Evolutionary conservation across 2,329 filamentous ascomycete species (phyloP).

Genomic region (Talaromyces sp.): DNA sequence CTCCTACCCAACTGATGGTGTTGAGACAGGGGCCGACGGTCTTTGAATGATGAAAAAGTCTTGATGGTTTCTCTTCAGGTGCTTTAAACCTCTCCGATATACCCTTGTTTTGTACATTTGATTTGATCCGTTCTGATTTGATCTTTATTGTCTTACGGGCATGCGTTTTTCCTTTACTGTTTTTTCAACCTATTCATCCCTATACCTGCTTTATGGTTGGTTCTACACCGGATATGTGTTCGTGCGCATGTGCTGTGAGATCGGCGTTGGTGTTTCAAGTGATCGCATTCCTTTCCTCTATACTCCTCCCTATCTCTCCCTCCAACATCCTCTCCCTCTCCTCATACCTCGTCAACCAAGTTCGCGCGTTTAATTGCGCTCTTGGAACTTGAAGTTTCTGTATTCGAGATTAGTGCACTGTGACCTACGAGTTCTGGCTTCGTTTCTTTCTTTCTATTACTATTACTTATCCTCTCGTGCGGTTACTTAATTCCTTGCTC

Average conservation of each 20-base stretch:
- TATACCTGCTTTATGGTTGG: slow-evolving; percentile 14
- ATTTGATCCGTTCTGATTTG: slow-evolving; percentile 6
- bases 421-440: slow-evolving; percentile 32
- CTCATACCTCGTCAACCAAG: slow-evolving; percentile 10
- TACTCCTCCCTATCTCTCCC: slow-evolving; percentile 15
- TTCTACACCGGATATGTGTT: slow-evolving; percentile 35
- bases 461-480: slow-evolving; percentile 31
- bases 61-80: slow-evolving; percentile 36
- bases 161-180: slow-evolving; percentile 19
- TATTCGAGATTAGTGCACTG: slow-evolving; percentile 33
- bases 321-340: slow-evolving; percentile 8
- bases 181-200: slow-evolving; percentile 3
- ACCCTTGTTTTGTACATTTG: slow-evolving; percentile 45
- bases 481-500: slow-evolving; percentile 30
- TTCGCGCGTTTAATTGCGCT: neutral
- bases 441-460: slow-evolving; percentile 32
- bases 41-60: slow-evolving; percentile 40
- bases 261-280: slow-evolving; percentile 40
- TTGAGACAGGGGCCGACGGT: slow-evolving; percentile 46
- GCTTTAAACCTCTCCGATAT: slow-evolving; percentile 38
- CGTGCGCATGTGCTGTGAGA: slow-evolving; percentile 27
- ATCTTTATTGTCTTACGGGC: slow-evolving; percentile 10
- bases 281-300: slow-evolving; percentile 26
- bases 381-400: slow-evolving; percentile 14
- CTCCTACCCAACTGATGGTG: slow-evolving; percentile 43